Percentiles rank a stretch among this genome's conserved stretches.
phyloP scores from a whole-genome alignment of 2,329 filamentous ascomycete genomes.

The Chrysoporthe deuterocubensis region DNA sequence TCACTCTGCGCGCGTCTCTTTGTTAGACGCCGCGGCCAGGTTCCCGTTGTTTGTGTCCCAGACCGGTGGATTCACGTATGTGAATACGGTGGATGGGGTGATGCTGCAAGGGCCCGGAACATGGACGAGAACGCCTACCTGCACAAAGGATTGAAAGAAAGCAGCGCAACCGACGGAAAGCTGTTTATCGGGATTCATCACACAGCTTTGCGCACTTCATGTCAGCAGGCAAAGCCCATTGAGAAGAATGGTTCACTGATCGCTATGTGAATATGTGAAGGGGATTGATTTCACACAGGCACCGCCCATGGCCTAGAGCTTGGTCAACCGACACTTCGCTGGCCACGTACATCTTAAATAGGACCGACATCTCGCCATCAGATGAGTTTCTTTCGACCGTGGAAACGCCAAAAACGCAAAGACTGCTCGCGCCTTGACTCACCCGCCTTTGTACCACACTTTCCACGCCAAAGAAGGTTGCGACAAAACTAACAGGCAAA shows the following conservation, averaged over 20 bases:
- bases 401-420: background rate
- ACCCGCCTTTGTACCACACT: background rate
- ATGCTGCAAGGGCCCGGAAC: background rate
- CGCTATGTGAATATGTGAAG: background rate
- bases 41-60: background rate
- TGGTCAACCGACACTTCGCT: background rate
- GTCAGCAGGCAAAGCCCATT: background rate
- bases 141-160: background rate
- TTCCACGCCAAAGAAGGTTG: background rate
- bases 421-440: background rate
- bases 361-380: no score
- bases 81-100: no score
- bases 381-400: background rate
- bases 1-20: background rate
- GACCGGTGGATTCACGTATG: background rate
- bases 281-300: background rate
- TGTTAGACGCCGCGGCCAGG: no score
- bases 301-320: background rate
- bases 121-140: background rate
- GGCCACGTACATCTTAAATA: background rate
- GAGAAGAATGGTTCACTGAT: background rate
- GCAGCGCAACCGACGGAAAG: background rate
- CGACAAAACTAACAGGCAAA: conserved; percentile 6
- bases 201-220: background rate
- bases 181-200: no score